Evolutionary conservation across 202 grass and related monocot genomes (phyloP).

Genomic region (Zoysia matrella): DNA sequence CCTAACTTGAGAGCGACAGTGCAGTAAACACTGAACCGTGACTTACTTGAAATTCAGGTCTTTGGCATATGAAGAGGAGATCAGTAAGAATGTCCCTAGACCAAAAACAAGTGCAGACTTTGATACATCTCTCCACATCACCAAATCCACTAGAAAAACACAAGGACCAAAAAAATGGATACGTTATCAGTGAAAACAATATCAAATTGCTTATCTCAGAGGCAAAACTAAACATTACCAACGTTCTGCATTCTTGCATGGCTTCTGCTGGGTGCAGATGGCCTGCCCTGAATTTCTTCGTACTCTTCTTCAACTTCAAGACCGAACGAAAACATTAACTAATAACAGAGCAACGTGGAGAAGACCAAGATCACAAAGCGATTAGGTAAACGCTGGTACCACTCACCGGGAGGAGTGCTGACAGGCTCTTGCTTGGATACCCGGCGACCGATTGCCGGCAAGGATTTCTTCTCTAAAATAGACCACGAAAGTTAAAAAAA

Average conservation of each 20-base stretch:
- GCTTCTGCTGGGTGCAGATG: constrained; percentile 42
- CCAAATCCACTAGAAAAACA: constrained; percentile 74
- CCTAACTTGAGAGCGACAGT: neutral
- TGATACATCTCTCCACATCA: constrained; percentile 99
- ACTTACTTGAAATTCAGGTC: constrained; percentile 89
- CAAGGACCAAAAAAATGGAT: neutral
- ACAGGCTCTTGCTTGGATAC: constrained; percentile 48
- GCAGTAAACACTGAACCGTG: neutral
- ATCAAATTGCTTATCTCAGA: neutral
- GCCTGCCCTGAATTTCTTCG: constrained; percentile 54
- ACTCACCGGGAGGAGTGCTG: constrained; percentile 58
- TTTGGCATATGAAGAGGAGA: constrained; percentile 90
- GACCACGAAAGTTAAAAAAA: neutral
- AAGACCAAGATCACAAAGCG: constrained; percentile 9
- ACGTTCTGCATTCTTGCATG: constrained; percentile 84
- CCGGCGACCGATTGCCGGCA: constrained; percentile 24
- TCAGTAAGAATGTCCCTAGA: constrained; percentile 84
- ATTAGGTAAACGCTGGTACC: constrained; percentile 8
- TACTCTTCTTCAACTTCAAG: constrained; percentile 64
- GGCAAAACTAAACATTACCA: constrained; percentile 51
- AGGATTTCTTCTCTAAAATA: constrained; percentile 70
- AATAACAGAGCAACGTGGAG: neutral
- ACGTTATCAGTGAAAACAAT: neutral
- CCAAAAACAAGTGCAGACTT: constrained; percentile 96
- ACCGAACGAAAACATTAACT: constrained; percentile 8